Conservation (phyloP, 1,284 basidiomycete species). For the Singerocomus inundabilis region DNA sequence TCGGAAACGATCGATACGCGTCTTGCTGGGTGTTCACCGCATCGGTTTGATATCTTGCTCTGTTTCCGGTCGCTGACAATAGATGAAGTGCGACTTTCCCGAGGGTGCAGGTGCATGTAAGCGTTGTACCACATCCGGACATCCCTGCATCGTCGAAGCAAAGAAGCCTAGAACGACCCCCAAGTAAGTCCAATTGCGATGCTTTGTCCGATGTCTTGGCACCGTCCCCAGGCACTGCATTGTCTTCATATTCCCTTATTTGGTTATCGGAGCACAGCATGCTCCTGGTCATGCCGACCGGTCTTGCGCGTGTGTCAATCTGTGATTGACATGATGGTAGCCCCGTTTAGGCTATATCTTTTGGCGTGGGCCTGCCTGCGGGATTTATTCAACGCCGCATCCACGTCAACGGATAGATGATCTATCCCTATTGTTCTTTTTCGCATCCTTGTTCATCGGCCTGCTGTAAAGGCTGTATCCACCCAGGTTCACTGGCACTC, state of each 20-base stretch:
- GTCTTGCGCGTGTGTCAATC: slow-evolving; percentile 11
- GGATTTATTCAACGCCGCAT: slow-evolving; percentile 2
- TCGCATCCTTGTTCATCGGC: slow-evolving; percentile 13
- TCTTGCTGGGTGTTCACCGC: slow-evolving; percentile 6
- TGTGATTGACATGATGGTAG: slow-evolving; percentile 10
- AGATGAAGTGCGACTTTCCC: slow-evolving; percentile 84
- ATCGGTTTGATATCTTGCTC: slow-evolving; percentile 8
- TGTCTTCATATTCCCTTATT: slow-evolving; percentile 25
- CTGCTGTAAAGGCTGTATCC: slow-evolving; percentile 16
- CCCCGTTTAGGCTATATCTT: slow-evolving; percentile 15
- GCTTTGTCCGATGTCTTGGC: slow-evolving; percentile 2
- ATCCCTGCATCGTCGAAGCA: slow-evolving; percentile 76
- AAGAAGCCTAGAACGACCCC: slow-evolving; percentile 72
- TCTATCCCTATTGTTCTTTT: neutral
- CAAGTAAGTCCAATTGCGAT: slow-evolving; percentile 58
- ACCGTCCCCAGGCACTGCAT: slow-evolving; percentile 19
- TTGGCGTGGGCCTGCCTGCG: slow-evolving; percentile 6
- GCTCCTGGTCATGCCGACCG: slow-evolving; percentile 12
- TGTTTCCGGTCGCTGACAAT: slow-evolving; percentile 14
- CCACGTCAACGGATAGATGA: slow-evolving; percentile 4
- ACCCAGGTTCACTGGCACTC: neutral
- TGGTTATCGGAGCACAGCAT: slow-evolving; percentile 21
- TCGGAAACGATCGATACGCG: neutral
- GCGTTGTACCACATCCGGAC: slow-evolving; percentile 64
- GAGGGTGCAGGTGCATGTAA: slow-evolving; percentile 65